phyloP scores from a whole-genome alignment of 805 yeast genomes.

The Kuraishia molischiana region DNA sequence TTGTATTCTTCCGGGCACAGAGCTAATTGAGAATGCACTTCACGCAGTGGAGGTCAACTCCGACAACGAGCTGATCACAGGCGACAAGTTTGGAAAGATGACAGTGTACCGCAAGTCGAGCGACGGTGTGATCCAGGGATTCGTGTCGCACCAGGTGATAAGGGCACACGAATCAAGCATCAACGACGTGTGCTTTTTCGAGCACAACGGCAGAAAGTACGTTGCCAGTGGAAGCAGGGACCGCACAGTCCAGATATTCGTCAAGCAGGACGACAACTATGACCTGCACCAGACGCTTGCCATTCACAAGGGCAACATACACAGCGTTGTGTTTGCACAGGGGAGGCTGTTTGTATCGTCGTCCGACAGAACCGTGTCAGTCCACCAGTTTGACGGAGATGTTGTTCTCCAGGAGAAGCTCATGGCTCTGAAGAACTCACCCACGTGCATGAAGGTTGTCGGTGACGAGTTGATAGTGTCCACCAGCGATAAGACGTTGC shows the following conservation, averaged over 20 bases:
- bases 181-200: constrained; percentile 32
- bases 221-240: constrained; percentile 47
- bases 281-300: constrained; percentile 47
- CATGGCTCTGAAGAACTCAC: constrained; percentile 41
- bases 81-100: constrained; percentile 41
- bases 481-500: constrained; percentile 38
- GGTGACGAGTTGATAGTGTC: constrained; percentile 36
- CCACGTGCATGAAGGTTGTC: constrained; percentile 28
- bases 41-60: constrained; percentile 26
- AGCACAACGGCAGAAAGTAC: constrained; percentile 16
- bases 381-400: constrained; percentile 27
- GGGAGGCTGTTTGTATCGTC: constrained; percentile 41
- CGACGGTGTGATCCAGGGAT: constrained; percentile 6
- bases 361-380: constrained; percentile 49
- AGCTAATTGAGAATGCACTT: constrained; percentile 28
- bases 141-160: constrained; percentile 14
- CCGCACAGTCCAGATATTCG: constrained; percentile 50
- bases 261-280: constrained; percentile 7
- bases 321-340: constrained; percentile 23
- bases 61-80: constrained; percentile 23
- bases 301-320: constrained; percentile 44
- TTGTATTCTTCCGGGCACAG: constrained; percentile 16
- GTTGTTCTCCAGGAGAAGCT: constrained; percentile 31
- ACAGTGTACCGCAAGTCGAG: constrained; percentile 12
- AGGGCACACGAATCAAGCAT: constrained; percentile 45